A percentile compares a stretch with the other conserved stretches of the same genome.
These are phyloP conservation scores for Chaetomium globosum DNA, from an alignment of 2,329 filamentous ascomycete species.

Conservation along the genomic window DNA sequence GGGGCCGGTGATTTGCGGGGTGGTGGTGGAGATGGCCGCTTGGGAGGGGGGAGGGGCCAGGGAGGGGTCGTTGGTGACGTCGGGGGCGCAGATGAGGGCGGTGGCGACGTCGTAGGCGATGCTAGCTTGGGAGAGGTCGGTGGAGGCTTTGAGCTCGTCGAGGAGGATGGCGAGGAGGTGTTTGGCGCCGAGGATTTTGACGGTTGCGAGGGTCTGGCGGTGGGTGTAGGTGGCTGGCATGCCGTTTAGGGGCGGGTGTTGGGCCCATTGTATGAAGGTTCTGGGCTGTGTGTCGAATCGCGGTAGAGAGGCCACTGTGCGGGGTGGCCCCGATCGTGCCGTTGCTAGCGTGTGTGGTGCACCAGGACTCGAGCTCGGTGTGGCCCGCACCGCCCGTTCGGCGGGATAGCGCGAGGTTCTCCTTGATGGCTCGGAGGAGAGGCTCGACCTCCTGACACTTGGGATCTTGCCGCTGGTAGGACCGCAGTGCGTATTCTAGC, in stretches of 20 bases:
- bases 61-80: conserved; percentile 52
- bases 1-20: conserved; percentile 35
- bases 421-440: conserved; percentile 66
- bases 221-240: conserved; percentile 72
- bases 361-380: conserved; percentile 71
- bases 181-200: conserved; percentile 64
- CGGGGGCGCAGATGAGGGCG: conserved; percentile 69
- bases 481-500: conserved; percentile 67
- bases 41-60: conserved; percentile 40
- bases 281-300: conserved; percentile 64
- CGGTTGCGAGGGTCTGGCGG: conserved; percentile 64
- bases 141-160: conserved; percentile 67
- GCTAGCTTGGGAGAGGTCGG: conserved; percentile 60
- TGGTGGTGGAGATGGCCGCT: conserved; percentile 18
- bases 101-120: conserved; percentile 70
- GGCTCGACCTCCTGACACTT: conserved; percentile 70
- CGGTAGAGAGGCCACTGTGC: conserved; percentile 58
- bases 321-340: conserved; percentile 39
- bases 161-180: conserved; percentile 64
- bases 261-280: conserved; percentile 70
- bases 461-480: conserved; percentile 67
- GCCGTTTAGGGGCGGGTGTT: conserved; percentile 56
- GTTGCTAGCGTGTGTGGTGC: conserved; percentile 44
- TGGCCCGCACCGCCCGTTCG: conserved; percentile 65
- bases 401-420: conserved; percentile 59